Evolutionary conservation across 257 asterid species (phyloP).

Genomic region (Cinchona pubescens): DNA sequence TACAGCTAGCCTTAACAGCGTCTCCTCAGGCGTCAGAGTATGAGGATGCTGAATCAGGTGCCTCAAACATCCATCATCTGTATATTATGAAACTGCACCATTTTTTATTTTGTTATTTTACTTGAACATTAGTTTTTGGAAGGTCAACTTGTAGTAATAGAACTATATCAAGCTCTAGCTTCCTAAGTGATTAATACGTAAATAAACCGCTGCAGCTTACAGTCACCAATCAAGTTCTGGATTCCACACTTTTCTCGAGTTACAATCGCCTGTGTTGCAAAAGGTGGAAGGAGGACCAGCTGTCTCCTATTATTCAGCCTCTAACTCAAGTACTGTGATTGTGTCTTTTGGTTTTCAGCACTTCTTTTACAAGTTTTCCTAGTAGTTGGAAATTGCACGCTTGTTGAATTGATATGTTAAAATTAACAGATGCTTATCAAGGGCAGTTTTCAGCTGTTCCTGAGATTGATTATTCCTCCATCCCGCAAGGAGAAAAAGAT

Average conservation of each 20-base stretch:
- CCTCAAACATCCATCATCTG: constrained; percentile 5
- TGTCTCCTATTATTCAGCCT: constrained; percentile 30
- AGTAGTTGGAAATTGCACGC: constrained; percentile 12
- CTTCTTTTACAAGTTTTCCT: not conserved
- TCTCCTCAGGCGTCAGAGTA: constrained; percentile 68
- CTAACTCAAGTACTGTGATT: constrained; percentile 32
- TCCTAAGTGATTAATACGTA: constrained; percentile 21
- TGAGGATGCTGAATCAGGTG: constrained; percentile 98
- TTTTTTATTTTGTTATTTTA: not conserved
- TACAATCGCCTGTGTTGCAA: constrained; percentile 27
- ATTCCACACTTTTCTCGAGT: constrained; percentile 33
- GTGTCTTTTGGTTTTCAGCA: constrained; percentile 7
- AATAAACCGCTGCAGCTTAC: constrained; percentile 54
- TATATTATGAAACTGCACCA: not conserved
- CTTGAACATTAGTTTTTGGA: not conserved
- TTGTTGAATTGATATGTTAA: constrained; percentile 10
- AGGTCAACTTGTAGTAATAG: not conserved
- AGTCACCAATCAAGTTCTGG: constrained; percentile 61
- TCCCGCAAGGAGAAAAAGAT: constrained; percentile 32
- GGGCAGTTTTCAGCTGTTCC: constrained; percentile 49
- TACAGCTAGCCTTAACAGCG: constrained; percentile 60
- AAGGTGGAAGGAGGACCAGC: constrained; percentile 32
- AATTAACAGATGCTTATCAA: constrained; percentile 54
- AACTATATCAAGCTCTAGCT: constrained; percentile 5
- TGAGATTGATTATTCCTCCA: constrained; percentile 38